Conservation (phyloP, 805 yeast species). For the Zygotorulaspora florentina region DNA sequence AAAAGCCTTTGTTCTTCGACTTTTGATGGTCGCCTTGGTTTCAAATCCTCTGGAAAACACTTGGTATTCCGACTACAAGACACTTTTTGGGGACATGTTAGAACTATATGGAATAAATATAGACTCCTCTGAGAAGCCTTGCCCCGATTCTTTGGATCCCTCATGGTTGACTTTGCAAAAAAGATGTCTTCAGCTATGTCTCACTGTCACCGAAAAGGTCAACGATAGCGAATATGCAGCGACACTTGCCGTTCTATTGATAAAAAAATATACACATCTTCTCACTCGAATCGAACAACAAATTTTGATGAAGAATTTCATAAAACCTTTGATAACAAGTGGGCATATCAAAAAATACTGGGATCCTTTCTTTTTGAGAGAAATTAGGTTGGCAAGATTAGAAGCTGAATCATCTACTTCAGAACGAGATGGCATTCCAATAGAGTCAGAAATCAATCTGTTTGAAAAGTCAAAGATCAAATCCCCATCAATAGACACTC, state of each 20-base stretch:
- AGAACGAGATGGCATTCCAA: slow-evolving; percentile 16
- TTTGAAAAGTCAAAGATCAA: slow-evolving; percentile 13
- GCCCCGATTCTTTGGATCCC: slow-evolving; percentile 28
- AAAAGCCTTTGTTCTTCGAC: slow-evolving; percentile 61
- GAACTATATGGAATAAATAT: slow-evolving; percentile 50
- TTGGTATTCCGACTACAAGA: slow-evolving; percentile 36
- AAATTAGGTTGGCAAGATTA: slow-evolving; percentile 37
- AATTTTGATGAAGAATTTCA: slow-evolving; percentile 31
- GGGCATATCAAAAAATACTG: slow-evolving; percentile 47
- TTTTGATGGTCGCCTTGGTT: slow-evolving; percentile 51
- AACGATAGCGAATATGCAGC: slow-evolving; percentile 43
- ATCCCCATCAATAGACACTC: slow-evolving; percentile 30
- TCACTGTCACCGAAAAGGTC: slow-evolving; percentile 50
- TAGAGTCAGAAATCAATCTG: slow-evolving; percentile 17
- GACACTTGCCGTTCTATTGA: slow-evolving; percentile 48
- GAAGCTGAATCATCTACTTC: slow-evolving; percentile 19
- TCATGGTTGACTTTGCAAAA: slow-evolving; percentile 59
- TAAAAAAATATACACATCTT: slow-evolving; percentile 53
- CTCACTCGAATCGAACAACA: slow-evolving; percentile 58
- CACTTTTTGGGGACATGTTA: slow-evolving; percentile 47
- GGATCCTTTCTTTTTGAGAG: slow-evolving; percentile 67
- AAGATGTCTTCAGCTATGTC: slow-evolving; percentile 48
- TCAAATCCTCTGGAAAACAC: slow-evolving; percentile 35
- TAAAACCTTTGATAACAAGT: slow-evolving; percentile 27
- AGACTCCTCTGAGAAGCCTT: slow-evolving; percentile 34